Conservation (phyloP, 306 rosid genomes). For the Alnus glutinosa region DNA sequence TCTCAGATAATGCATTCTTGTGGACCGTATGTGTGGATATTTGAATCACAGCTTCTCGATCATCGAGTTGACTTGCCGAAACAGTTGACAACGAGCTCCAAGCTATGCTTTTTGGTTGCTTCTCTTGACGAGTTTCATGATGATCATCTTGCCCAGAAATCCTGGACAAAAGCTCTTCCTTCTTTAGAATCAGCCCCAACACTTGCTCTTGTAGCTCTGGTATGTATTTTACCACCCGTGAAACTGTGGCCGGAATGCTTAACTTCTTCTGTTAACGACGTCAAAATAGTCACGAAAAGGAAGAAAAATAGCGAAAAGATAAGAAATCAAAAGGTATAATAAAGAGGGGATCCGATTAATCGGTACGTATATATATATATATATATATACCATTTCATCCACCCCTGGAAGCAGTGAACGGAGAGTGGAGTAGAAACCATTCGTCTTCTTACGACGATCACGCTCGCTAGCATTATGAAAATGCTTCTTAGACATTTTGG, state of each 20-base stretch:
- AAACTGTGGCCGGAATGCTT: constrained; percentile 70
- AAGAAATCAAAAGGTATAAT: too few relatives aligned
- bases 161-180: constrained; percentile 47
- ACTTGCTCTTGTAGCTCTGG: constrained; percentile 66
- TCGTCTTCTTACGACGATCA: constrained; percentile 82
- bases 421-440: constrained; percentile 59
- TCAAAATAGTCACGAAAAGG: background rate
- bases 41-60: constrained; percentile 36
- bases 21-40: constrained; percentile 20
- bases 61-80: constrained; percentile 30
- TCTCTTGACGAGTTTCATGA: background rate
- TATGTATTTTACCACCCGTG: constrained; percentile 56
- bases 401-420: constrained; percentile 64
- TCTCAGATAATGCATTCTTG: constrained; percentile 31
- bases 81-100: constrained; percentile 24
- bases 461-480: constrained; percentile 87
- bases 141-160: constrained; percentile 20
- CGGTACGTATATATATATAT: too few relatives aligned
- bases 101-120: background rate
- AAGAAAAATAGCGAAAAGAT: too few relatives aligned
- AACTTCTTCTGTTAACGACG: constrained; percentile 47
- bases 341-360: too few relatives aligned
- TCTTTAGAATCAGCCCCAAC: constrained; percentile 48
- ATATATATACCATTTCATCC: constrained; percentile 49
- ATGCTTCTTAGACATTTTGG: constrained; percentile 50